Conservation (phyloP, 1,284 basidiomycete species). For the Acaromyces ingoldii region DNA sequence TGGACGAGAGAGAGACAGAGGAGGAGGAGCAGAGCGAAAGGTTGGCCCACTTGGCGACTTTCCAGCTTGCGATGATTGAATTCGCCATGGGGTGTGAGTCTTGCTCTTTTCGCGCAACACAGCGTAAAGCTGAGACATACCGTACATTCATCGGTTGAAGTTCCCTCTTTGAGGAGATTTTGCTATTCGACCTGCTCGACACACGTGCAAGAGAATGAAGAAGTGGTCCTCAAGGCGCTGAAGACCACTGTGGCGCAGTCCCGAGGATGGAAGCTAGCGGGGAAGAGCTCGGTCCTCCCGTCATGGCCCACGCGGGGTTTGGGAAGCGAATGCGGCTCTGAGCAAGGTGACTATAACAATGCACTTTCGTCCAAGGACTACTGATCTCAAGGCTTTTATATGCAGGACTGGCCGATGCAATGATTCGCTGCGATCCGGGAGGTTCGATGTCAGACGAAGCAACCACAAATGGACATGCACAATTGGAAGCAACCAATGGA, state of each 20-base stretch:
- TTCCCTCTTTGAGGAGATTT: slow-evolving; percentile 64
- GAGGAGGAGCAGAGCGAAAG: neutral
- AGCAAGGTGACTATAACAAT: no score
- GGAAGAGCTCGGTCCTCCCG: slow-evolving; percentile 24
- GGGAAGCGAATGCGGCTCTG: slow-evolving; percentile 12
- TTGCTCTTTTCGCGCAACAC: no score
- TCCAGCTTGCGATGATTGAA: slow-evolving; percentile 82
- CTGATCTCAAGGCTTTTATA: no score
- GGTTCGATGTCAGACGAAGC: neutral
- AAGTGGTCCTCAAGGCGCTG: slow-evolving; percentile 60
- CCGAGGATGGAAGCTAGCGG: slow-evolving; percentile 30
- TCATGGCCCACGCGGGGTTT: slow-evolving; percentile 35
- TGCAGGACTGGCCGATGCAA: neutral
- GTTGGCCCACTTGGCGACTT: slow-evolving; percentile 20
- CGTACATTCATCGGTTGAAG: slow-evolving; percentile 44
- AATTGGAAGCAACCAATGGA: slow-evolving; percentile 10
- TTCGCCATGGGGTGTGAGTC: slow-evolving; percentile 90
- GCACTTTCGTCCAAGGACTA: no score
- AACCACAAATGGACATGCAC: no score
- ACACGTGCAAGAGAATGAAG: slow-evolving; percentile 84
- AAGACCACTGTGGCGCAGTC: slow-evolving; percentile 20
- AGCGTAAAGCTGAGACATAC: neutral
- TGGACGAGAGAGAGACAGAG: neutral
- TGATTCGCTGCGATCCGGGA: slow-evolving; percentile 12
- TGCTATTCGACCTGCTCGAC: slow-evolving; percentile 96